Base-by-base conservation (phyloP, 495 filamentous ascomycete species). In the Aspergillus leporis region DNA sequence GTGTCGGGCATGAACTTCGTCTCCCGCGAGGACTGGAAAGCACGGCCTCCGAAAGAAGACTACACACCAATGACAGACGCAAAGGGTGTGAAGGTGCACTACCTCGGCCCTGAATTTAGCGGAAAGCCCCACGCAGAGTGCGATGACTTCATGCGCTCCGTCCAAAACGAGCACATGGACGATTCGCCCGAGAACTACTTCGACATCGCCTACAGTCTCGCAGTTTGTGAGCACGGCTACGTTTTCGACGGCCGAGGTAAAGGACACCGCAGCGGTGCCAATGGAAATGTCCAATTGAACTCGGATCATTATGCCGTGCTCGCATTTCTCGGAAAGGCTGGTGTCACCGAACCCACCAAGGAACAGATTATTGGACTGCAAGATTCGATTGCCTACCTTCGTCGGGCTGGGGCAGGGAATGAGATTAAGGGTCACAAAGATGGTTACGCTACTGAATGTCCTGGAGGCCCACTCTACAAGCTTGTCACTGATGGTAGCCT, bases 281-380 rank as follows among this genome's bases (percentile, higher is more conserved):
- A 55, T 28, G 53, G 53, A 16, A 55, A 55, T 38, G 32, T 45
- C 21, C 21, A 45, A 21, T 30, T 55, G 40, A 55, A 55, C 25
- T 36, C 52, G 31, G 41, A 55, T n/a, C 53, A 55, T 46, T 55
- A 55, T 55, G 53, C 53, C 18, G 53, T 55, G 10, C 18, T 55
- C n/a, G 53, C 53, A 6, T 55, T 55, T 21, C 38, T 55, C 3
- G 53, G 34, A 28, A 55, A 55, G 22, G 13, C 14, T 8, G 40
- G 53, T 18, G 14, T 55, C 40, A 46, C 36, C 10, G 34, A 55
- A 38, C 53, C 53, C 13, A 55, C n/a, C 19, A 4, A 21, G 2
- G 22, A 32, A 2, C 19, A 45, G 14, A 55, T 55, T 38, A 47
- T 32, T 6, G 53, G 53, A 16, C 3, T 55, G 14, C 40, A 55